Evolutionary conservation across 306 rosid species (phyloP), one percentile per base, ranked within the genome.

Genomic region (Fagus crenata): DNA sequence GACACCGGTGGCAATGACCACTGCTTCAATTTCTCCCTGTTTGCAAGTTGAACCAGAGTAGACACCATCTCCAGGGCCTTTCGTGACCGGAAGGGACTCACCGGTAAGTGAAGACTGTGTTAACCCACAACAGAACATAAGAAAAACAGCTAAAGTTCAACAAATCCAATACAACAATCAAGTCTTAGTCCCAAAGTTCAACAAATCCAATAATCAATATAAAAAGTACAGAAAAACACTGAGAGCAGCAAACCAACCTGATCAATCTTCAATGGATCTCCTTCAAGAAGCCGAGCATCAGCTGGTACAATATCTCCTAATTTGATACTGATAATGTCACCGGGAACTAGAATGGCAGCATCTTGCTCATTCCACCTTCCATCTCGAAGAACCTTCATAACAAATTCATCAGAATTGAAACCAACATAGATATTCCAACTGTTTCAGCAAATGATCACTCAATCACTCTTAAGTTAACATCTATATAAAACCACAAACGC

Each of bases 1-100:
- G 39, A 95, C 98, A 37, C 98, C 98, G 1, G 98, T 95, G 72
- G 97, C 98, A 75, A 95, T 95, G 82, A 92, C 97, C 75, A 95
- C 92, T 36, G 97, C 97, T 81, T 95, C 98, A 79, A 95, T 86
- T 90, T 95, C 98, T 84, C 98, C 98, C 81, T 95, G 98, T 71
- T 95, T 95, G 87, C 98, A 95, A 69, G 98, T 95, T 18, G 98
- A 95, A 82, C 98, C 98, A 58, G 98, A 95, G 70, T 95, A 95
- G 17, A 95, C 92, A 15, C 98, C 98, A 73, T 95, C 98, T 11
- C 98, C 97, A 0, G 98, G 97, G 67, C 97, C 96, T 85, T 95
- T 95, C 5, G 98, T 95, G 84, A 92, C 98, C 0, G 98, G 97
- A 70, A 95, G 89, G 53, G 98, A 95, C 85, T 95, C 98, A 0